A percentile compares a stretch with the other conserved stretches of the same genome.
Evolutionary conservation across 176 grass and related monocot genomes (phyloP).

Genomic region (Zea luxurians): DNA sequence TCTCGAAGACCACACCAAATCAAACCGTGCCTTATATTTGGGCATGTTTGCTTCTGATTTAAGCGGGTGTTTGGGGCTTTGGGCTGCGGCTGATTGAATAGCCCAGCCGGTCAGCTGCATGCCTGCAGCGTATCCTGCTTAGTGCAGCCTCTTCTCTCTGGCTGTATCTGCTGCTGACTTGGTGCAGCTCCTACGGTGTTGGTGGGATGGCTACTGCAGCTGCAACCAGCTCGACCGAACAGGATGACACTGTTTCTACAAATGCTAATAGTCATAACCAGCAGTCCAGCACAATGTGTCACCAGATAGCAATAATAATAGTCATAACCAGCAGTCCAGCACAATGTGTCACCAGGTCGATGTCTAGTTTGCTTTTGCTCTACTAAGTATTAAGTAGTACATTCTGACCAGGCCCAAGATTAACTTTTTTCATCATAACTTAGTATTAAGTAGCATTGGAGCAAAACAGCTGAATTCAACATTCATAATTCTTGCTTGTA

Average conservation of each 20-base stretch:
- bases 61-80: not conserved
- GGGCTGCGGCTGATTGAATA: too few relatives aligned
- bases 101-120: too few relatives aligned
- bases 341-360: not conserved
- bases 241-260: too few relatives aligned
- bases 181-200: too few relatives aligned
- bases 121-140: too few relatives aligned
- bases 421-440: not conserved
- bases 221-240: too few relatives aligned
- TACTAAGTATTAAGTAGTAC: not conserved
- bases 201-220: too few relatives aligned
- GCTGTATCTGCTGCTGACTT: too few relatives aligned
- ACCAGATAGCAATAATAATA: not conserved
- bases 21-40: not conserved
- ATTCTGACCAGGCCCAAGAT: constrained; percentile 16
- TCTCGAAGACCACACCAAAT: not conserved
- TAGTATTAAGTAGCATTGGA: not conserved
- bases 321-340: not conserved
- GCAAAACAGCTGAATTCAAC: not conserved
- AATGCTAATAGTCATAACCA: not conserved
- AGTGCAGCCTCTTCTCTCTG: too few relatives aligned
- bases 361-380: not conserved
- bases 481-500: constrained; percentile 8
- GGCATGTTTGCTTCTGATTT: not conserved
- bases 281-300: not conserved